Evolutionary conservation across 768 basidiomycete species (phyloP), one percentile per base, ranked within the genome.

Genomic region (Agrocybe praecox): DNA sequence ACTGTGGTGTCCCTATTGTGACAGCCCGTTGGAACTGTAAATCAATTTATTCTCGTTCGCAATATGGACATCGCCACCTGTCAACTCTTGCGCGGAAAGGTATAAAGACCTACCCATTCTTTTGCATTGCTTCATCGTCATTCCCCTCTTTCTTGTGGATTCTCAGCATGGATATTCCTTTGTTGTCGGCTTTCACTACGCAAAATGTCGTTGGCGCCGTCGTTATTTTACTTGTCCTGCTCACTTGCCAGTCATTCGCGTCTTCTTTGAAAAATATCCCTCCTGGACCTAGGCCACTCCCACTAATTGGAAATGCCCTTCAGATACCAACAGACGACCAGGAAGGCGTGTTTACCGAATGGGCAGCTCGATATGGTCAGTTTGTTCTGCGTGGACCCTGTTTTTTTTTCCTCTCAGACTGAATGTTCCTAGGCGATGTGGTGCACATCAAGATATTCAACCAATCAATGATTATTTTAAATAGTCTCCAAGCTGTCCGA

Each of bases 391-490:
- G 23, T 52, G 51, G 33, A 45, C 33, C 26, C 12, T 40, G 24
- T 32, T 15, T 33, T 45, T 32, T 15, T 33, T 45, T 24, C 47
- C 34, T 56, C n/a, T 42, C 15, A 42, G n/a, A 36, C 46, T 15
- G 36, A 50, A 56, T 49, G n/a, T 32, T 22, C n/a, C 7, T 56
- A 80, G 80, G 80, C 58, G 76, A 80, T 55, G 63, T 82, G 52
- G 60, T 81, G 33, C 71, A 77, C 54, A 52, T 77, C 49, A 66
- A 67, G 36, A 55, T 82, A 22, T 66, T 85, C 22, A 75, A 78
- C 21, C 76, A 78, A 52, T 73, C 77, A 8, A 75, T 82, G 64
- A 61, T 86, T 46, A 68, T 87, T 52, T 67, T 87, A 26, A 84
- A 80, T 66, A 77, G 76, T 55, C 57, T 71, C 58, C 71, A 77